Conservation (phyloP, 1,139 yeast species). For the Yamadazyma membranifaciens region DNA sequence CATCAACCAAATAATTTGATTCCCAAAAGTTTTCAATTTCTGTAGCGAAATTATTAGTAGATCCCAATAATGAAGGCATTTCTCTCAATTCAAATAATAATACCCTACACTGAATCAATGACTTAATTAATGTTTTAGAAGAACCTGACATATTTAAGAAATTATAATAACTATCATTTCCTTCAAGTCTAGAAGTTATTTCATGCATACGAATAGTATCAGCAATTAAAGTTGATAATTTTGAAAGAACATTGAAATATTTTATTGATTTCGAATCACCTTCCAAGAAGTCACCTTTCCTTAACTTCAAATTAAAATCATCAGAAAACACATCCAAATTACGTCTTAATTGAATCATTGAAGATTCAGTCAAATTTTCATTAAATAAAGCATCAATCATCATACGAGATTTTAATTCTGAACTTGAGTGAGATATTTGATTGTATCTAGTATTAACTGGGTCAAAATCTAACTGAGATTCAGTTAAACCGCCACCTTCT, state of each 20-base stretch:
- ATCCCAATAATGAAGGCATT: slow-evolving; percentile 15
- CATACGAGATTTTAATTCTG: slow-evolving; percentile 13
- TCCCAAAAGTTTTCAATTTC: slow-evolving; percentile 28
- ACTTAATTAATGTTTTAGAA: slow-evolving; percentile 32
- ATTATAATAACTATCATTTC: slow-evolving; percentile 28
- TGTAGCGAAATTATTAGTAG: slow-evolving; percentile 14
- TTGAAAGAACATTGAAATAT: slow-evolving; percentile 21
- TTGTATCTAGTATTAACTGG: slow-evolving; percentile 20
- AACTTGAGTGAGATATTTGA: slow-evolving; percentile 17
- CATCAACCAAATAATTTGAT: slow-evolving; percentile 23
- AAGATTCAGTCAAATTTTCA: slow-evolving; percentile 11
- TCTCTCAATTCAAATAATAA: slow-evolving; percentile 21
- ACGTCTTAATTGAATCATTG: slow-evolving; percentile 9
- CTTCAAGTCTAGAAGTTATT: slow-evolving; percentile 48
- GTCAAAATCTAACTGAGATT: slow-evolving; percentile 13
- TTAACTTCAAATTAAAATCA: slow-evolving; percentile 13
- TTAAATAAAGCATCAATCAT: slow-evolving; percentile 10
- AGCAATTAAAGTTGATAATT: slow-evolving; percentile 40
- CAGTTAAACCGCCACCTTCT: slow-evolving; percentile 16
- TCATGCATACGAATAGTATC: slow-evolving; percentile 60
- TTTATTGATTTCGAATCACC: slow-evolving; percentile 16
- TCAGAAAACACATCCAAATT: slow-evolving; percentile 13
- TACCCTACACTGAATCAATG: slow-evolving; percentile 33
- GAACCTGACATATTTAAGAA: slow-evolving; percentile 38
- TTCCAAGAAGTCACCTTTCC: slow-evolving; percentile 12